Base-by-base conservation (phyloP, 2,329 filamentous ascomycete species). In the Dactylellina haptotyla region DNA sequence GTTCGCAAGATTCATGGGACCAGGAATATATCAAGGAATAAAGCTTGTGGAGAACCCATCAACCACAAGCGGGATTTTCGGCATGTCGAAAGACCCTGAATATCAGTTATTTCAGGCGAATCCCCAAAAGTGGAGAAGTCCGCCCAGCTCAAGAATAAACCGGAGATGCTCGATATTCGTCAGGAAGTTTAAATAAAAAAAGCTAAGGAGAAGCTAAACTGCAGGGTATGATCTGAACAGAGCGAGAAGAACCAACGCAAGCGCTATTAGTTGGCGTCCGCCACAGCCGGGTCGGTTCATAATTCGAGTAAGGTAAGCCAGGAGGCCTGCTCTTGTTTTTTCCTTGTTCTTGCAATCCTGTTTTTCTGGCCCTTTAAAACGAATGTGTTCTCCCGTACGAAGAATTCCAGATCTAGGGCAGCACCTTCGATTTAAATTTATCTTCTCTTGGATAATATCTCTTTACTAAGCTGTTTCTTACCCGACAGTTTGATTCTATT, bases 321-420 rank as follows among this genome's bases (percentile, higher is more conserved):
- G 30, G 50, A 54, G 50, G 10, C 30, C 28, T 54, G 50, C n/a
- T n/a, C n/a, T n/a, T n/a, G n/a, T n/a, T n/a, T n/a, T n/a, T n/a
- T n/a, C n/a, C n/a, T 54, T 39, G 32, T 30, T 54, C 30, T 39
- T 18, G 20, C 50, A 54, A 54, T 54, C 30, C 50, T n/a, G 50
- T 37, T 54, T 54, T 54, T 39, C 30, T 39, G 32, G 37, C n/a
- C 50, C 50, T 54, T 39, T 39, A 25, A 39, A 39, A 25, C 16
- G 5, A 34, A 26, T 16, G 14, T 53, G 26, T 32, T 54, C 32
- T 32, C 32, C 37, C 25, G 50, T 14, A 37, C 9, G 25, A 23
- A 54, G 18, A 34, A 32, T n/a, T 16, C 14, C 10, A 50, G 2
- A 28, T 2, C 20, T 10, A 28, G 20, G 3, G 16, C 4, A 16